These are phyloP conservation scores for Phaeosphaeria sp. DNA, from an alignment of 2,329 filamentous ascomycete species.

Conservation along the genomic window DNA sequence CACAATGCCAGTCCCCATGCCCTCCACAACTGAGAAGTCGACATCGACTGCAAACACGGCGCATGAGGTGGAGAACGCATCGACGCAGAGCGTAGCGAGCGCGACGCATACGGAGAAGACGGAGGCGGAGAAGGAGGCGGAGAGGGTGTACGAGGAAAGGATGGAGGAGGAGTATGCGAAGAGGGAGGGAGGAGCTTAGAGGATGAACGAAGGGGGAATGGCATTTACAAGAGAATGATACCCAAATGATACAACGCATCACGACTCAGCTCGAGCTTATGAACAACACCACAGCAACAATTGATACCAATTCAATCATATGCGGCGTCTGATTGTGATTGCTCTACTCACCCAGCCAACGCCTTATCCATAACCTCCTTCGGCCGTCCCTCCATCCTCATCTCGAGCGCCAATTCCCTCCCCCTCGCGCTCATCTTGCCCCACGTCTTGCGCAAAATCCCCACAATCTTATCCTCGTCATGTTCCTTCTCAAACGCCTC, in stretches of 20 bases:
- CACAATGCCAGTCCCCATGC: conserved; percentile 38
- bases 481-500: conserved; percentile 76
- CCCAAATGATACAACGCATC: conserved; percentile 1
- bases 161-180: conserved; percentile 52
- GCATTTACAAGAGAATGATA: too few species aligned
- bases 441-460: conserved; percentile 51
- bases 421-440: conserved; percentile 49
- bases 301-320: background rate
- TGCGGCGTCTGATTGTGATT: too few species aligned
- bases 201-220: too few species aligned
- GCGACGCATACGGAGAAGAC: conserved; percentile 33
- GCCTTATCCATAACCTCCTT: conserved; percentile 43
- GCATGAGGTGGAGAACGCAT: conserved; percentile 26
- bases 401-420: conserved; percentile 41
- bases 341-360: conserved; percentile 30
- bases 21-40: conserved; percentile 24
- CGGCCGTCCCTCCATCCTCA: conserved; percentile 39
- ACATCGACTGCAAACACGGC: conserved; percentile 29
- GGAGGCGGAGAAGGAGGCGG: conserved; percentile 41
- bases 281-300: too few species aligned
- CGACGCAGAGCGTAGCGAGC: conserved; percentile 37
- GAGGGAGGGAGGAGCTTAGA: conserved; percentile 46
- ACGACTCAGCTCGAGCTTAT: background rate
- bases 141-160: conserved; percentile 44
- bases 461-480: conserved; percentile 79